Conservation (phyloP, 345 rosid species). For the Salix dunnii region DNA sequence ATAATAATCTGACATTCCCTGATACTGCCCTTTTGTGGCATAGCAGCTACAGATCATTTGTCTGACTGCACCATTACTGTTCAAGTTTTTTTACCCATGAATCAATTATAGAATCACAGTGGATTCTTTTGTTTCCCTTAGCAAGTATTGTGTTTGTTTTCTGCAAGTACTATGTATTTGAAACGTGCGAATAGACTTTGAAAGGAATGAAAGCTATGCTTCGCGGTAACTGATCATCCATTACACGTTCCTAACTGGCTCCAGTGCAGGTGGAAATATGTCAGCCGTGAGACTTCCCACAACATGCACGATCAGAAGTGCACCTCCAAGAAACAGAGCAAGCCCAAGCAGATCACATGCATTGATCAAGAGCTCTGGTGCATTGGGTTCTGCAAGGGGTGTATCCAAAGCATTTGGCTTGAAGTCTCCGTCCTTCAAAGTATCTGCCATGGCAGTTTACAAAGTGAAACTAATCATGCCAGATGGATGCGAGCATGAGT, state of each 20-base stretch:
- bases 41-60: not conserved
- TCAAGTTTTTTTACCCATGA: not conserved
- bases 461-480: slow-evolving; percentile 27
- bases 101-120: not conserved
- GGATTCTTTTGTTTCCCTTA: not conserved
- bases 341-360: not conserved
- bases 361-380: slow-evolving; percentile 15
- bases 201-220: not conserved
- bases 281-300: slow-evolving; percentile 35
- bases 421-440: slow-evolving; percentile 40
- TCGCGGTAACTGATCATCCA: not conserved
- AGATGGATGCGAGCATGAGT: slow-evolving; percentile 18
- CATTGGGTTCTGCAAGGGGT: slow-evolving; percentile 25
- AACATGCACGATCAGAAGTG: slow-evolving; percentile 18
- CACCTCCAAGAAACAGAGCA: slow-evolving; percentile 13
- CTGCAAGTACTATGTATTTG: not conserved
- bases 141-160: not conserved
- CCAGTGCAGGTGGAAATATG: slow-evolving; percentile 30
- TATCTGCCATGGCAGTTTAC: slow-evolving; percentile 23
- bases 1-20: not conserved
- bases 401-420: slow-evolving; percentile 32
- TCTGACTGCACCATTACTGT: not conserved
- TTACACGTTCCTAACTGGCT: not conserved
- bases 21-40: not conserved
- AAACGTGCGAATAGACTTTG: not conserved